Evolutionary conservation across 305 asterid genomes (phyloP), one percentile per base, ranked within the genome.

Genomic region (Fraxinus latifolia): DNA sequence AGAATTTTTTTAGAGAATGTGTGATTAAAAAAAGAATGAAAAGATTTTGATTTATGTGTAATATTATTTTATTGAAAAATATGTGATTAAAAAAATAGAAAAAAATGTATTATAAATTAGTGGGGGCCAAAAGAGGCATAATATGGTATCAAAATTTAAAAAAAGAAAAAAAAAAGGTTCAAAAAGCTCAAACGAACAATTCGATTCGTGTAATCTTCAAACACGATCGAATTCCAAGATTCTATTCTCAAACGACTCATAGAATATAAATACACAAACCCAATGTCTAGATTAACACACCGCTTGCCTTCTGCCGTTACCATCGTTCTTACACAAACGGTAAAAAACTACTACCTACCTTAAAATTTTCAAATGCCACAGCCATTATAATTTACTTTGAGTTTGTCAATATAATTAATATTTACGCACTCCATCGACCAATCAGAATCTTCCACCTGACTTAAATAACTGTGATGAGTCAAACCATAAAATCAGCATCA

Each of bases 401-500:
- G 62, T 53, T 53, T 55, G 11, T 55, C 11, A 62, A 21, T 23
- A 32, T 62, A 62, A 62, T 8, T 0, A 62, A 62, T 62, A 19
- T 62, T 62, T 23, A 7, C 72, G 72, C 15, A 62, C 72, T 62
- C 32, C 3, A 76, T 37, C 37, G 70, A 19, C 82, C 79, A 78
- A 39, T 78, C 23, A 37, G 50, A 78, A 70, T 3, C 23, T 50
- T 55, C 34, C 83, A 39, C n/a, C 84, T 58, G 47, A 55, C 37
- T 0, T 0, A 14, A 14, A 53, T 53, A 33, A 12, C 29, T 8
- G 50, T 67, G 32, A 37, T n/a, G 14, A 5, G 23, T 37, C 42
- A 12, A 42, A 8, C 72, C 82, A 80, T 71, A 42, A 32, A 79
- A 68, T 42, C 74, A 65, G 60, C 82, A 79, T 55, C 17, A 23